A percentile compares a stretch with the other conserved stretches of the same genome.
phyloP scores from a whole-genome alignment of 2,329 filamentous ascomycete species.

The Calycina herbarum region DNA sequence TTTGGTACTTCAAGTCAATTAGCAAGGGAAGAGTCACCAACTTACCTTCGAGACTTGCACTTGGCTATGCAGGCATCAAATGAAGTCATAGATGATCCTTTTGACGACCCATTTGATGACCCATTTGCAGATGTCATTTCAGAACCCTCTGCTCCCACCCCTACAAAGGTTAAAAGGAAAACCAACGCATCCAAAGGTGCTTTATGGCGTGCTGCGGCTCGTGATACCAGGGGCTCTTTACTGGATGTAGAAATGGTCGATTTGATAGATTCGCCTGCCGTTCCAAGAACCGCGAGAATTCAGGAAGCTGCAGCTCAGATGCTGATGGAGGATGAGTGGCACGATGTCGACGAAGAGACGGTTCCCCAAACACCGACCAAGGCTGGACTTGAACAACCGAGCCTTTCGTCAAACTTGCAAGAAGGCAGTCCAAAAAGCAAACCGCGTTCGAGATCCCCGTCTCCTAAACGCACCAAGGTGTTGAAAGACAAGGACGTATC shows the following conservation, averaged over 20 bases:
- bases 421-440: conserved; percentile 16
- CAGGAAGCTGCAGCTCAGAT: background rate
- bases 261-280: conserved; percentile 44
- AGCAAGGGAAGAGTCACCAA: conserved; percentile 69
- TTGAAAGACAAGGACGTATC: background rate
- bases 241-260: conserved; percentile 58
- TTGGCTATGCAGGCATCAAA: conserved; percentile 62
- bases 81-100: conserved; percentile 41
- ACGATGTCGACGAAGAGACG: conserved; percentile 29
- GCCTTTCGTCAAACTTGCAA: conserved; percentile 12
- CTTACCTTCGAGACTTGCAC: conserved; percentile 62
- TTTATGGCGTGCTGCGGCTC: conserved; percentile 71
- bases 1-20: conserved; percentile 88
- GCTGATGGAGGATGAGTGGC: conserved; percentile 26
- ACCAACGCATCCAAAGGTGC: conserved; percentile 35
- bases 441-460: background rate
- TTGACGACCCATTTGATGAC: conserved; percentile 35
- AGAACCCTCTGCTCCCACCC: conserved; percentile 15
- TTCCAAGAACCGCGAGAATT: background rate
- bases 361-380: background rate
- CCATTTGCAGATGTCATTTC: conserved; percentile 19
- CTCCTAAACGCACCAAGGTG: conserved; percentile 10
- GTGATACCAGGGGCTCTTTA: conserved; percentile 64
- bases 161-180: conserved; percentile 11
- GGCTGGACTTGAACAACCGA: background rate